Conservation (phyloP, 2,329 filamentous ascomycete genomes). For the Aspergillus viridinutans region DNA sequence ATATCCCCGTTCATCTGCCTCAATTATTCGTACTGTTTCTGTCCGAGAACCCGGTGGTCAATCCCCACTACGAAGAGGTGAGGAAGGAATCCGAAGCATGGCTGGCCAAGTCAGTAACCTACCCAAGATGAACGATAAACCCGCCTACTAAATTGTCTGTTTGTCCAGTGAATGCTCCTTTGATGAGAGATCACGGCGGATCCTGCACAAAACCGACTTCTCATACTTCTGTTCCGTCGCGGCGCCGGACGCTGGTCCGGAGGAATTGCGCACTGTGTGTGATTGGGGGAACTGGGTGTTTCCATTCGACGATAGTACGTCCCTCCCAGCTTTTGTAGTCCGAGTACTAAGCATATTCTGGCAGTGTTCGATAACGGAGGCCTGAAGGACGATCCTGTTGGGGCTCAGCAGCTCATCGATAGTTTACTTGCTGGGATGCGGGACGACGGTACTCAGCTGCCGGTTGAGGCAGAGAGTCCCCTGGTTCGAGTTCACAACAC, state of each 20-base stretch:
- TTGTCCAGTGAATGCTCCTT: slow-evolving; percentile 13
- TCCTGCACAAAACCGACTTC: slow-evolving; percentile 19
- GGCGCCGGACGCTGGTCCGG: slow-evolving; percentile 18
- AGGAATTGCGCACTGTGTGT: slow-evolving; percentile 20
- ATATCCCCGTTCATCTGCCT: slow-evolving; percentile 15
- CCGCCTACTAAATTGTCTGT: neutral
- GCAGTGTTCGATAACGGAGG: slow-evolving; percentile 29
- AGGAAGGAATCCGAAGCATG: slow-evolving; percentile 22
- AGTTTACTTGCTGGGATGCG: slow-evolving; percentile 17
- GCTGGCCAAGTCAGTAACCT: slow-evolving; percentile 15
- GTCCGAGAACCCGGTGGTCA: slow-evolving; percentile 18
- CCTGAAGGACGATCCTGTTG: slow-evolving; percentile 19
- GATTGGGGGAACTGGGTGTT: slow-evolving; percentile 28
- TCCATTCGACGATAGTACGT: slow-evolving; percentile 13
- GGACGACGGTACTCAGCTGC: slow-evolving; percentile 13
- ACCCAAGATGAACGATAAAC: neutral
- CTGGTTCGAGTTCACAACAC: slow-evolving; percentile 25
- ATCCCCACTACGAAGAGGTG: slow-evolving; percentile 20
- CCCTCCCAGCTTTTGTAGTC: neutral
- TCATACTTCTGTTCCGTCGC: slow-evolving; percentile 22
- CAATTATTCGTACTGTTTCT: slow-evolving; percentile 29
- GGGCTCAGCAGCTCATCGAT: slow-evolving; percentile 20
- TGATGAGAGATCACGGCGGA: slow-evolving; percentile 6
- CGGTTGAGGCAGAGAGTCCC: neutral
- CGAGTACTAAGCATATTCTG: neutral